Evolutionary conservation across 352 stramenopile species (phyloP).

Genomic region (Phytopythium vexans): DNA sequence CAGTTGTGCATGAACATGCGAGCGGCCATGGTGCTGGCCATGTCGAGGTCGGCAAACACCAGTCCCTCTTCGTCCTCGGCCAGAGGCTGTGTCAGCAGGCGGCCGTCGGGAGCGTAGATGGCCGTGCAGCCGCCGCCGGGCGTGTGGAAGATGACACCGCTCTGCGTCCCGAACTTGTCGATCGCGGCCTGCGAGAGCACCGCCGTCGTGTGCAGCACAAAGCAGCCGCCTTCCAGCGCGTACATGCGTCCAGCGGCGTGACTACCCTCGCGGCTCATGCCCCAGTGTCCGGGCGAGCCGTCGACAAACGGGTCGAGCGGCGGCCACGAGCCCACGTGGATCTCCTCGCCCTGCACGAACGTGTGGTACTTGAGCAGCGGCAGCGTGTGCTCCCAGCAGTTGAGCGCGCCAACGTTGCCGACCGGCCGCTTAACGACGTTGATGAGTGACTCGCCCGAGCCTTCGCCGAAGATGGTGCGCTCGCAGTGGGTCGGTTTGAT

Average conservation of each 20-base stretch:
- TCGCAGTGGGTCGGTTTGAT: conserved; percentile 22
- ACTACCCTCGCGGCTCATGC: conserved; percentile 14
- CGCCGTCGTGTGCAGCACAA: conserved; percentile 12
- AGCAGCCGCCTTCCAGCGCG: conserved; percentile 15
- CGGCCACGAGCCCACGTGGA: conserved; percentile 19
- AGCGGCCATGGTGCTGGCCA: conserved; percentile 2
- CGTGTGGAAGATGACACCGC: conserved; percentile 4
- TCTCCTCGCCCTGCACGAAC: conserved; percentile 17
- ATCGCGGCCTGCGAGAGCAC: conserved; percentile 13
- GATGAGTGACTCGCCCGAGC: conserved; percentile 15
- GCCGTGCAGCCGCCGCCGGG: conserved; percentile 14
- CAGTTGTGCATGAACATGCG: conserved; percentile 13
- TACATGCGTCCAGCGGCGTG: conserved; percentile 10
- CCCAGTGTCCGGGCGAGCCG: conserved; percentile 14
- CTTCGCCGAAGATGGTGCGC: conserved; percentile 17
- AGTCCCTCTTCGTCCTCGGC: conserved; percentile 12
- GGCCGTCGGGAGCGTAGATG: conserved; percentile 18
- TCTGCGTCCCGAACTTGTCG: conserved; percentile 8
- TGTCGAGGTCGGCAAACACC: conserved; percentile 22
- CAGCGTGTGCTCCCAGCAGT: conserved; percentile 18
- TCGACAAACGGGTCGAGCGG: conserved; percentile 16
- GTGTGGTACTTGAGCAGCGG: conserved; percentile 25
- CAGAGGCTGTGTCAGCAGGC: conserved; percentile 5
- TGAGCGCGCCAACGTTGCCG: conserved; percentile 16
- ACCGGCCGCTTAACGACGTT: conserved; percentile 21